These are phyloP conservation scores for Rhytidhysteron rufulum DNA, from an alignment of 2,329 filamentous ascomycete species.

Conservation along the genomic window DNA sequence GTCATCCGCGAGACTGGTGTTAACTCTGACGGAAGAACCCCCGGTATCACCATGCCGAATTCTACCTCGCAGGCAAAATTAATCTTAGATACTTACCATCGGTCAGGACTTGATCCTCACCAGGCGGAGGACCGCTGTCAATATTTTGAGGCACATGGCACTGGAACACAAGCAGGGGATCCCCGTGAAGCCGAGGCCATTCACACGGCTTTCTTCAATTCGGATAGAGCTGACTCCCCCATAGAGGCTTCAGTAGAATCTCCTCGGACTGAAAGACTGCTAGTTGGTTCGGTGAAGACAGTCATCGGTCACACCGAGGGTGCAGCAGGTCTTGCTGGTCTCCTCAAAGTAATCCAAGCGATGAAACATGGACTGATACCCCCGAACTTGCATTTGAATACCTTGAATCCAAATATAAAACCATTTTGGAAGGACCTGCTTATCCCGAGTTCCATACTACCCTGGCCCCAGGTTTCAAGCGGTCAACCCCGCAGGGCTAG, in stretches of 20 bases:
- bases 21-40: conserved; percentile 50
- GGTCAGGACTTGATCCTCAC: conserved; percentile 19
- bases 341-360: conserved; percentile 15
- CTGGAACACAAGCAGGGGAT: conserved; percentile 48
- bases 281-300: conserved; percentile 13
- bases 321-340: conserved; percentile 7
- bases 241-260: not conserved
- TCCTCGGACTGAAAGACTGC: conserved; percentile 10
- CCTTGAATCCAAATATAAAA: conserved; percentile 5
- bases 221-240: not conserved
- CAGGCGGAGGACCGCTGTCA: not conserved
- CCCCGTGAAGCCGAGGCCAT: conserved; percentile 7
- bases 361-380: conserved; percentile 9
- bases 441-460: conserved; percentile 2
- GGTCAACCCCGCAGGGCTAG: not conserved
- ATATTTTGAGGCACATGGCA: conserved; percentile 41
- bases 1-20: conserved; percentile 34
- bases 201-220: not conserved
- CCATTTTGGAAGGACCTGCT: not conserved
- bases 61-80: conserved; percentile 43
- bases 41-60: conserved; percentile 50
- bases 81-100: conserved; percentile 30
- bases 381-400: conserved; percentile 8
- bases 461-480: not conserved
- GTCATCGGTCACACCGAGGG: conserved; percentile 14